These are phyloP conservation scores for Yamadazyma nakazawae DNA, from an alignment of 805 yeast species.

Conservation along the genomic window DNA sequence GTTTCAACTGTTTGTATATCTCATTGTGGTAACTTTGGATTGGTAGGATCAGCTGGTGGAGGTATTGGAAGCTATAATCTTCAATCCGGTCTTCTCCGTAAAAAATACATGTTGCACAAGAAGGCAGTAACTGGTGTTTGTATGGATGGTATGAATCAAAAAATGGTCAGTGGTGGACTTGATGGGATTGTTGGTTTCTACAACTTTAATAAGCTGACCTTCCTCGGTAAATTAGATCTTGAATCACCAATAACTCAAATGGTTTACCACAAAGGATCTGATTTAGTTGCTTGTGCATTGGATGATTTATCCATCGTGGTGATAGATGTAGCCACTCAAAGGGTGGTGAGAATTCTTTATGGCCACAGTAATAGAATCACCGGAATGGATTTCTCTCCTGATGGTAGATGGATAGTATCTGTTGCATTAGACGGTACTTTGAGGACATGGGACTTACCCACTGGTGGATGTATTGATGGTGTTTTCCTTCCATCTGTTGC, in stretches of 20 bases:
- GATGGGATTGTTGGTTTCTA: conserved; percentile 89
- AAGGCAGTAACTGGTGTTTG: conserved; percentile 85
- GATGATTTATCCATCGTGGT: conserved; percentile 85
- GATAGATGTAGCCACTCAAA: conserved; percentile 76
- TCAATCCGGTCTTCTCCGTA: conserved; percentile 85
- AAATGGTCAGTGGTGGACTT: conserved; percentile 80
- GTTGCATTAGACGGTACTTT: conserved; percentile 81
- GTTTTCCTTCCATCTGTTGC: conserved; percentile 74
- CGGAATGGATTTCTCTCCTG: conserved; percentile 84
- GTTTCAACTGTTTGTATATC: conserved; percentile 78
- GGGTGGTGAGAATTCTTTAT: conserved; percentile 77
- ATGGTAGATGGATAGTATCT: conserved; percentile 92
- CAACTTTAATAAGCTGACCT: conserved; percentile 71
- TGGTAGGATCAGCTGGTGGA: conserved; percentile 87
- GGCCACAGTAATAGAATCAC: conserved; percentile 92
- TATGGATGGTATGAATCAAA: conserved; percentile 85
- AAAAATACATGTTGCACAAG: conserved; percentile 65
- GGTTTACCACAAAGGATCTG: conserved; percentile 78
- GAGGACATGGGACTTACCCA: conserved; percentile 96
- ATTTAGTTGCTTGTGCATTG: conserved; percentile 76
- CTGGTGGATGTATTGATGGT: conserved; percentile 96
- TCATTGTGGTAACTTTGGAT: conserved; percentile 91
- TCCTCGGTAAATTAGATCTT: conserved; percentile 61
- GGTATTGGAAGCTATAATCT: conserved; percentile 81
- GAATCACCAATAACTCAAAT: conserved; percentile 76